phyloP scores from a whole-genome alignment of 345 rosid species.

The Lepidium didymum region DNA sequence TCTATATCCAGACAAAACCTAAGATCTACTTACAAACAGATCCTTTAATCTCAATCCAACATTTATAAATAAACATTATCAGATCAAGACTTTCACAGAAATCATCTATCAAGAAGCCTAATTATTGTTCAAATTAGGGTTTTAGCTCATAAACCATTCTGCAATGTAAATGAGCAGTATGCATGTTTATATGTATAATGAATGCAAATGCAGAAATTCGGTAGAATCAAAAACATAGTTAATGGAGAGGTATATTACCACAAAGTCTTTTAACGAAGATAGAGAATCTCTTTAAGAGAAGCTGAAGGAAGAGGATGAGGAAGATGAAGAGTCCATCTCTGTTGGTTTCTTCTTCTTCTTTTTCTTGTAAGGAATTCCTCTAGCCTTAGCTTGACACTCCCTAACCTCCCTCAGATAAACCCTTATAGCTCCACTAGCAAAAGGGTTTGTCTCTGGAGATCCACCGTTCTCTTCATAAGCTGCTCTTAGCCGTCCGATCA shows the following conservation, averaged over 20 bases:
- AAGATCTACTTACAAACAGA: not conserved
- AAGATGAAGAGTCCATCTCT: constrained; percentile 22
- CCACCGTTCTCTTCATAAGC: constrained; percentile 93
- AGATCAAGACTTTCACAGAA: not conserved
- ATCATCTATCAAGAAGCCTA: not conserved
- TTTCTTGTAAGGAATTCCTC: constrained; percentile 85
- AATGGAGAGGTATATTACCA: constrained; percentile 19
- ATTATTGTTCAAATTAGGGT: constrained; percentile 16
- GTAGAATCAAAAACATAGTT: not conserved
- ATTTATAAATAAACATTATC: not conserved
- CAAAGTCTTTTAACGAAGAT: not conserved
- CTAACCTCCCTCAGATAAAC: constrained; percentile 70
- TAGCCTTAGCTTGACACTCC: constrained; percentile 78
- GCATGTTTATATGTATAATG: not conserved
- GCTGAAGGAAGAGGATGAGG: constrained; percentile 22
- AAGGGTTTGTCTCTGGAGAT: constrained; percentile 68
- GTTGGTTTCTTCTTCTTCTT: constrained; percentile 54
- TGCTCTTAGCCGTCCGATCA: constrained; percentile 81
- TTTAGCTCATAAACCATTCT: not conserved
- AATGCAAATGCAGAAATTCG: not conserved
- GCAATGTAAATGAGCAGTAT: not conserved
- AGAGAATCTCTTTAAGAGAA: constrained; percentile 22
- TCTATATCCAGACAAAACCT: not conserved
- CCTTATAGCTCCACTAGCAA: constrained; percentile 65
- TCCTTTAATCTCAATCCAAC: not conserved